These are phyloP conservation scores for Fusarium equiseti DNA, from an alignment of 2,329 filamentous ascomycete genomes.

Conservation along the genomic window DNA sequence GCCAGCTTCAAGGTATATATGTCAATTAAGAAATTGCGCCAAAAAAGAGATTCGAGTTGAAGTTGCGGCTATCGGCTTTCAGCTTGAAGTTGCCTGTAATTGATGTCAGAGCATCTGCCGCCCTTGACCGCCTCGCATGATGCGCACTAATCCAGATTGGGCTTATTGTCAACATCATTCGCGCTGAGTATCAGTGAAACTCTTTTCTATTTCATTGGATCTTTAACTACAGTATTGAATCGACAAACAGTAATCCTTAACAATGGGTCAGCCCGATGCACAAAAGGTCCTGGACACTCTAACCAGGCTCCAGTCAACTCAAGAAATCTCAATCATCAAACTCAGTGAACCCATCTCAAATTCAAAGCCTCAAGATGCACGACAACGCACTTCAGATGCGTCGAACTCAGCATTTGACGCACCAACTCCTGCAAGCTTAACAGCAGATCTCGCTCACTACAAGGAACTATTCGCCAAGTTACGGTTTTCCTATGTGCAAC, in stretches of 20 bases:
- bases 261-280: slow-evolving; percentile 52
- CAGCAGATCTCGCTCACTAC: slow-evolving; percentile 89
- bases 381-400: slow-evolving; percentile 76
- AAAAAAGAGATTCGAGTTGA: slow-evolving; percentile 13
- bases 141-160: slow-evolving; percentile 46
- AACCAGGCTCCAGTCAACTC: slow-evolving; percentile 65
- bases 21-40: slow-evolving; percentile 3
- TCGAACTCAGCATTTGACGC: slow-evolving; percentile 74
- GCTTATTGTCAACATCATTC: slow-evolving; percentile 57
- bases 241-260: rapidly evolving
- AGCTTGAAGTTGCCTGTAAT: slow-evolving; percentile 10
- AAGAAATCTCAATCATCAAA: slow-evolving; percentile 79
- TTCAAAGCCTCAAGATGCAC: slow-evolving; percentile 55
- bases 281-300: slow-evolving; percentile 62
- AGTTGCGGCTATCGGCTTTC: slow-evolving; percentile 1
- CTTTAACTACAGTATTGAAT: neutral
- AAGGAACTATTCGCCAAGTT: slow-evolving; percentile 96
- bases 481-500: slow-evolving; percentile 96
- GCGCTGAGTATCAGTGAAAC: slow-evolving; percentile 5
- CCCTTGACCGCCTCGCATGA: slow-evolving; percentile 37
- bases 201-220: neutral
- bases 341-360: slow-evolving; percentile 80
- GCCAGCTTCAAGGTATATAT: neutral
- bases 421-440: slow-evolving; percentile 79
- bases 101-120: slow-evolving; percentile 39